These are phyloP conservation scores for Isabelozyma gotoi DNA, from an alignment of 805 yeast genomes.

Conservation along the genomic window DNA sequence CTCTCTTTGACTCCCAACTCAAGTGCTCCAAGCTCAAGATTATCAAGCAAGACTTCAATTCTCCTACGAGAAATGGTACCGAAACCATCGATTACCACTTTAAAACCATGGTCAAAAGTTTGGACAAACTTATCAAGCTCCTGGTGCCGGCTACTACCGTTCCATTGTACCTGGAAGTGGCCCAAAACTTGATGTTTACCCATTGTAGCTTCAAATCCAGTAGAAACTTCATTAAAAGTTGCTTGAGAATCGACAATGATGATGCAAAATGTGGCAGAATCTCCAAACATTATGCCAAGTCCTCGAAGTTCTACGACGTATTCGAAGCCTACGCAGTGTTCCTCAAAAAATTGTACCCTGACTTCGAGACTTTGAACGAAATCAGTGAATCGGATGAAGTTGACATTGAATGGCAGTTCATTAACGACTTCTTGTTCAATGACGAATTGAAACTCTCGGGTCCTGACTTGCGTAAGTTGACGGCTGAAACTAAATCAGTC, in stretches of 20 bases:
- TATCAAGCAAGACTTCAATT: no score
- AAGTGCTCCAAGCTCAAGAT: conserved; percentile 18
- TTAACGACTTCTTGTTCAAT: conserved; percentile 24
- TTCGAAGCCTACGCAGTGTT: conserved; percentile 46
- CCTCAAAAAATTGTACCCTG: conserved; percentile 21
- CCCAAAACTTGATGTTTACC: conserved; percentile 44
- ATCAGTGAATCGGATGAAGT: conserved; percentile 23
- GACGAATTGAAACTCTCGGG: conserved; percentile 26
- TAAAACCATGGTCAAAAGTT: conserved; percentile 21
- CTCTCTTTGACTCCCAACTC: conserved; percentile 31
- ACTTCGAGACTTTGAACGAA: conserved; percentile 5
- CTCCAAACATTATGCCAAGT: conserved; percentile 53
- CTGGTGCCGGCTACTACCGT: conserved; percentile 27
- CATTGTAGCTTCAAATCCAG: conserved; percentile 54
- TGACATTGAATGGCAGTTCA: conserved; percentile 11
- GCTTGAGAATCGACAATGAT: conserved; percentile 80
- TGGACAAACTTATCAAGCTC: conserved; percentile 23
- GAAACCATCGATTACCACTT: conserved; percentile 1
- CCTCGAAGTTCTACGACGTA: conserved; percentile 37
- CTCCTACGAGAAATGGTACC: conserved; percentile 1
- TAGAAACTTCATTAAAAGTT: conserved; percentile 54
- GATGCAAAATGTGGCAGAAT: conserved; percentile 54
- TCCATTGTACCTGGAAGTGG: conserved; percentile 19
- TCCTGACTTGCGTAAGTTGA: conserved; percentile 12
- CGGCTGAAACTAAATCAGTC: conserved; percentile 17